phyloP scores from a whole-genome alignment of 2,329 filamentous ascomycete genomes.

The Penicillium sclerotigenum region DNA sequence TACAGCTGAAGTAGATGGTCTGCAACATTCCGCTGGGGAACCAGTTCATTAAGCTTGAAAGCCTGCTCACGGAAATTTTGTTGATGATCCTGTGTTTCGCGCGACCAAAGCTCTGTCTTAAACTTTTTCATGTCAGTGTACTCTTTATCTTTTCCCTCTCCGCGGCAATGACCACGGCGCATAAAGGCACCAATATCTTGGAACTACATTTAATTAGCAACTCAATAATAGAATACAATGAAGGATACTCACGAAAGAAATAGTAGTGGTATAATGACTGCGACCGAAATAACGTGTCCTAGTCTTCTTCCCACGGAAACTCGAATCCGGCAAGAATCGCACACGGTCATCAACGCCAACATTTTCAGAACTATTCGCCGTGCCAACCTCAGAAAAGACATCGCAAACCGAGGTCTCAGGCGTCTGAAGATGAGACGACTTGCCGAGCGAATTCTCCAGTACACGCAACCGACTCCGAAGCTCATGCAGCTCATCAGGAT shows the following conservation, averaged over 20 bases:
- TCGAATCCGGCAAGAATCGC: constrained; percentile 26
- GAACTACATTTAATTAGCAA: constrained; percentile 23
- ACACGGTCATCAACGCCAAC: constrained; percentile 28
- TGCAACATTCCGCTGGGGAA: constrained; percentile 48
- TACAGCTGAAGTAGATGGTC: constrained; percentile 55
- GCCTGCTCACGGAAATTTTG: constrained; percentile 30
- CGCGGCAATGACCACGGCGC: constrained; percentile 17
- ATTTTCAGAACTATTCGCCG: constrained; percentile 12
- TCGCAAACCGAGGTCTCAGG: constrained; percentile 26
- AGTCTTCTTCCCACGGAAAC: constrained; percentile 32
- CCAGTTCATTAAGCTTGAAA: constrained; percentile 31
- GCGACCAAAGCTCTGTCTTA: constrained; percentile 28
- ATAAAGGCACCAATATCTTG: constrained; percentile 29
- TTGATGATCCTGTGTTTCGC: constrained; percentile 30
- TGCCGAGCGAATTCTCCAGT: constrained; percentile 29
- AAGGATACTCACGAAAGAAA: constrained; percentile 31
- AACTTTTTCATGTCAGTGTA: constrained; percentile 30
- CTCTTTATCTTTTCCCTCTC: constrained; percentile 22
- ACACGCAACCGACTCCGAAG: constrained; percentile 27
- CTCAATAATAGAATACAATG: neutral
- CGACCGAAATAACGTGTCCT: constrained; percentile 33
- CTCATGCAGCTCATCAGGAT: constrained; percentile 31
- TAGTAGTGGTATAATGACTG: constrained; percentile 29
- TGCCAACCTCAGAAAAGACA: constrained; percentile 13
- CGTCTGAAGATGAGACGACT: constrained; percentile 20